A percentile compares a stretch with the other conserved stretches of the same genome.
Evolutionary conservation across 495 filamentous ascomycete species (phyloP).

Genomic region (Xylona heveae): DNA sequence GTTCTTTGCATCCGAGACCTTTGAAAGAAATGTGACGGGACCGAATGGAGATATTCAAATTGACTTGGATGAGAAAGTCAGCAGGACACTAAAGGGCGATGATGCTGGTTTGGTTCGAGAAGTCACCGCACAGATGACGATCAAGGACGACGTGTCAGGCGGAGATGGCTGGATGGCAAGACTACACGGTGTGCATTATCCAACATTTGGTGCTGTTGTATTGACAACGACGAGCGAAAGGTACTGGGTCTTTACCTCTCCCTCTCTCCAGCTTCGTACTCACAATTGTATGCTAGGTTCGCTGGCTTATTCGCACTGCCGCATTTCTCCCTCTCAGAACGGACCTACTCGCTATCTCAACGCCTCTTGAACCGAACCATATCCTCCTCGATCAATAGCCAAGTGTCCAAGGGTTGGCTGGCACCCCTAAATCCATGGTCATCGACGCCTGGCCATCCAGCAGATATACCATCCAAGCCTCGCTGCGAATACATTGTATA

Average conservation of each 20-base stretch:
- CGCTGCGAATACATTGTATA: slow-evolving; percentile 82
- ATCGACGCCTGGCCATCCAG: slow-evolving; percentile 33
- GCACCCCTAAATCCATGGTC: slow-evolving; percentile 32
- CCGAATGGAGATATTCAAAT: slow-evolving; percentile 8
- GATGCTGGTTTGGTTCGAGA: slow-evolving; percentile 28
- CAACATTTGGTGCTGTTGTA: slow-evolving; percentile 48
- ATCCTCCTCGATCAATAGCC: slow-evolving; percentile 37
- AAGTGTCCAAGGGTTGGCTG: slow-evolving; percentile 24
- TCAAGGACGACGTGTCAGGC: slow-evolving; percentile 45
- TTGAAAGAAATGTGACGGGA: slow-evolving; percentile 14
- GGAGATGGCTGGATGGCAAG: slow-evolving; percentile 53
- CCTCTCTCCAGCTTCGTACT: background rate
- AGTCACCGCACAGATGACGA: slow-evolving; percentile 39
- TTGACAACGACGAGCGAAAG: slow-evolving; percentile 81
- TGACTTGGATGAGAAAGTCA: slow-evolving; percentile 17
- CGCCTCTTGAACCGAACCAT: slow-evolving; percentile 50
- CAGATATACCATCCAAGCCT: slow-evolving; percentile 37
- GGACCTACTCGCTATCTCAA: slow-evolving; percentile 45
- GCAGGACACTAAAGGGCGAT: slow-evolving; percentile 10
- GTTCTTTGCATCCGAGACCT: slow-evolving; percentile 8
- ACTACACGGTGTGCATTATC: slow-evolving; percentile 68
- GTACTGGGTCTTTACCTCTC: slow-evolving; percentile 11
- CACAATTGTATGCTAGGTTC: slow-evolving; percentile 23
- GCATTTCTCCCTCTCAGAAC: slow-evolving; percentile 47
- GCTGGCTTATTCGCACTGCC: slow-evolving; percentile 73